Conservation (phyloP, 2,329 filamentous ascomycete species). For the Colletotrichum siamense region DNA sequence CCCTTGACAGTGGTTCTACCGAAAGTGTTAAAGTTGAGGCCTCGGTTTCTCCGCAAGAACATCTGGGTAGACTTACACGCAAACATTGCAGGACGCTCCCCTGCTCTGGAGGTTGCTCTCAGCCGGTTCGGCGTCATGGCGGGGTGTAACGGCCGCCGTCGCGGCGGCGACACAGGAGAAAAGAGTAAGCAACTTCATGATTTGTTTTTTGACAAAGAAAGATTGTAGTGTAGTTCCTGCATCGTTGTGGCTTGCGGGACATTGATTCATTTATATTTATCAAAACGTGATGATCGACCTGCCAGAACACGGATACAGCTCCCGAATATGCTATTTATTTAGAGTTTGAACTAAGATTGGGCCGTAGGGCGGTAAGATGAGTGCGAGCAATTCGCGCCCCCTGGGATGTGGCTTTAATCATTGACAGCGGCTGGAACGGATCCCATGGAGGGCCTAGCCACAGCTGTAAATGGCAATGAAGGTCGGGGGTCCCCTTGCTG, state of each 20-base stretch:
- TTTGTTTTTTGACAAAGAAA: fast-evolving
- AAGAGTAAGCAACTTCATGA: background rate
- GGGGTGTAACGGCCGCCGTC: background rate
- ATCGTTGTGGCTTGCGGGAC: background rate
- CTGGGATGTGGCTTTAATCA: fast-evolving
- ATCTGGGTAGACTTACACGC: background rate
- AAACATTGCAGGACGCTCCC: background rate
- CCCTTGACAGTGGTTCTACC: background rate
- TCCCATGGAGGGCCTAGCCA: fast-evolving
- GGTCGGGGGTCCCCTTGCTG: background rate
- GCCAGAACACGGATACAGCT: fast-evolving
- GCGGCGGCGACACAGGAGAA: background rate
- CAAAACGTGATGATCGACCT: background rate
- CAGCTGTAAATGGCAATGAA: background rate
- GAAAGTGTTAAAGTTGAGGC: background rate
- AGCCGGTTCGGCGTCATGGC: background rate
- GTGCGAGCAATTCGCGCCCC: background rate
- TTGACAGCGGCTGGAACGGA: too few relatives aligned
- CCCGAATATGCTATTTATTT: background rate
- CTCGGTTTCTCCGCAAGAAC: background rate
- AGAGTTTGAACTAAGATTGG: background rate
- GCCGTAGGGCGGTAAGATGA: background rate
- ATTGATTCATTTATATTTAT: background rate
- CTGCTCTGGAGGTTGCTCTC: background rate
- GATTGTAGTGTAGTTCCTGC: fast-evolving